Conservation (phyloP, 1,284 basidiomycete species). For the Moesziomyces parantarcticus region DNA sequence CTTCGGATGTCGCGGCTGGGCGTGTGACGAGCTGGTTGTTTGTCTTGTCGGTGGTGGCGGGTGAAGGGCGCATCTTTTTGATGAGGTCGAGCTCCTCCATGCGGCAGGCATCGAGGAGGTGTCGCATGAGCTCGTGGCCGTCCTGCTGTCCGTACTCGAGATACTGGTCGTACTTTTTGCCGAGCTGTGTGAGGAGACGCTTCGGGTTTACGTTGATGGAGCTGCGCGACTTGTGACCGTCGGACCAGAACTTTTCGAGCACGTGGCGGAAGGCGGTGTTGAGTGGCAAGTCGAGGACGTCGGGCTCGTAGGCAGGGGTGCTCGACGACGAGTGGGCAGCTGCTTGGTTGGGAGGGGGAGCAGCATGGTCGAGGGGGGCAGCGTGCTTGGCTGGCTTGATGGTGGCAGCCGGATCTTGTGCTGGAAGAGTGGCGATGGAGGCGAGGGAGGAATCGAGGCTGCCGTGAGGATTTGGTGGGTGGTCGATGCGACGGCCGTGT, state of each 20-base stretch:
- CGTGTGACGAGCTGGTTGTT: slow-evolving; percentile 9
- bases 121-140: slow-evolving; percentile 89
- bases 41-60: slow-evolving; percentile 50
- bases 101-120: slow-evolving; percentile 88
- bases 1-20: background rate
- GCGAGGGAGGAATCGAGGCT: slow-evolving; percentile 32
- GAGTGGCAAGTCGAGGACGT: slow-evolving; percentile 46
- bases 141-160: slow-evolving; percentile 86
- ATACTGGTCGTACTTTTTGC: slow-evolving; percentile 90
- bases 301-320: slow-evolving; percentile 28
- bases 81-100: slow-evolving; percentile 93
- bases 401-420: slow-evolving; percentile 32
- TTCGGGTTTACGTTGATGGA: slow-evolving; percentile 65
- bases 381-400: slow-evolving; percentile 27
- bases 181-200: slow-evolving; percentile 76
- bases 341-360: background rate
- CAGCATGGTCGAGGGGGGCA: slow-evolving; percentile 3
- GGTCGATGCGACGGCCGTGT: slow-evolving; percentile 43
- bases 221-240: slow-evolving; percentile 22
- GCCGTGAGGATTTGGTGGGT: slow-evolving; percentile 19
- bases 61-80: slow-evolving; percentile 76
- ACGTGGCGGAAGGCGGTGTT: slow-evolving; percentile 58
- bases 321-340: background rate
- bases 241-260: slow-evolving; percentile 56
- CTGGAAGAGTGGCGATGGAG: slow-evolving; percentile 24